Conservation (phyloP, 345 rosid genomes). For the Moricandia moricandioides region DNA sequence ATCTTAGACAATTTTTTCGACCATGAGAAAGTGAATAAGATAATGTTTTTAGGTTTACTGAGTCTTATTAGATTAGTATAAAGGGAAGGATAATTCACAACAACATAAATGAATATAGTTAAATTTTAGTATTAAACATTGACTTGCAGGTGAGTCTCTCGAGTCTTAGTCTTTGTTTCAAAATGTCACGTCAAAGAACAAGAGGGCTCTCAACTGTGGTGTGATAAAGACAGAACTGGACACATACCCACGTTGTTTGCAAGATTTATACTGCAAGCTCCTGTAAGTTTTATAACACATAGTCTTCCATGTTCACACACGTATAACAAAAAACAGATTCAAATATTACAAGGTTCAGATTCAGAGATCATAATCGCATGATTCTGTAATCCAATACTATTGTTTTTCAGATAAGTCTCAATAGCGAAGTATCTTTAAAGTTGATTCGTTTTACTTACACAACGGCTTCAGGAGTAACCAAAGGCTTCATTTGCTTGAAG, state of each 20-base stretch:
- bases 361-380: background rate
- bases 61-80: background rate
- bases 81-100: background rate
- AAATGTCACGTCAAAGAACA: slow-evolving; percentile 13
- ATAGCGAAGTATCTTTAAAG: background rate
- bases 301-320: background rate
- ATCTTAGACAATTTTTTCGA: background rate
- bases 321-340: background rate
- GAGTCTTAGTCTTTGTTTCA: slow-evolving; percentile 5
- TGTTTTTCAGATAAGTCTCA: background rate
- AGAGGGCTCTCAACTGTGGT: slow-evolving; percentile 2
- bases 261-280: background rate
- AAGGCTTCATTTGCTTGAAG: background rate
- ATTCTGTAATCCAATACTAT: background rate
- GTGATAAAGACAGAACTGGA: background rate
- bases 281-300: background rate
- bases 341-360: background rate
- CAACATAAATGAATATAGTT: slow-evolving; percentile 7
- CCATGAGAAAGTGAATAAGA: background rate
- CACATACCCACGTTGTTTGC: too few species aligned
- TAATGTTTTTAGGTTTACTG: background rate
- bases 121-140: background rate
- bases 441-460: slow-evolving; percentile 11
- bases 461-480: background rate
- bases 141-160: slow-evolving; percentile 24